A percentile compares a stretch with the other conserved stretches of the same genome.
Conservation (phyloP, 2,329 filamentous ascomycete genomes). For the Sarocladium oryzae region DNA sequence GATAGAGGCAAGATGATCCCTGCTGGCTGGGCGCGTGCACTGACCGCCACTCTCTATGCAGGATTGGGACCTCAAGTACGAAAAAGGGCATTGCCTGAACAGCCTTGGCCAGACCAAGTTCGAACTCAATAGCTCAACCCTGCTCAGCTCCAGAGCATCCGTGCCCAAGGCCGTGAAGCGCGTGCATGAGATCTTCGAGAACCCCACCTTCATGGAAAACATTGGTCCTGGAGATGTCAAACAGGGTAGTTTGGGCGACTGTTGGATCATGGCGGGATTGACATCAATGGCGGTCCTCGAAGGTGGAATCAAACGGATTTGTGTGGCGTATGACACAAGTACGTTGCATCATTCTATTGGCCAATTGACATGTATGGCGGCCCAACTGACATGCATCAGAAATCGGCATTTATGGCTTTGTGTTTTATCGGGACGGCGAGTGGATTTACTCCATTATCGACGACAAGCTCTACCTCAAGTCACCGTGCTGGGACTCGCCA, state of each 20-base stretch:
- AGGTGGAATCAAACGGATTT: slow-evolving; percentile 63
- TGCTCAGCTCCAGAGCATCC: slow-evolving; percentile 39
- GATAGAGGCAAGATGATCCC: slow-evolving; percentile 5
- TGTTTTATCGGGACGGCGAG: slow-evolving; percentile 81
- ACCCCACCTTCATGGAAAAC: slow-evolving; percentile 60
- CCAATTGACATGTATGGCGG: neutral
- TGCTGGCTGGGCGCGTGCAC: slow-evolving; percentile 1
- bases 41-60: slow-evolving; percentile 21
- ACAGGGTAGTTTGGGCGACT: slow-evolving; percentile 72
- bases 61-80: slow-evolving; percentile 64
- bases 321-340: slow-evolving; percentile 65
- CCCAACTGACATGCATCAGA: slow-evolving; percentile 18
- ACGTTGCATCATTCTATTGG: slow-evolving; percentile 17
- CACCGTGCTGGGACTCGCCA: slow-evolving; percentile 74
- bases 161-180: slow-evolving; percentile 71
- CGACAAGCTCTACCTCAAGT: slow-evolving; percentile 80
- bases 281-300: slow-evolving; percentile 70
- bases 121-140: slow-evolving; percentile 38
- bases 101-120: slow-evolving; percentile 45
- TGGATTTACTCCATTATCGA: slow-evolving; percentile 91
- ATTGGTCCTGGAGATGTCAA: slow-evolving; percentile 68
- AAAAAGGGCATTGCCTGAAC: slow-evolving; percentile 50
- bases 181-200: slow-evolving; percentile 67
- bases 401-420: slow-evolving; percentile 83
- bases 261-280: slow-evolving; percentile 75